Evolutionary conservation across 306 rosid genomes (phyloP), one percentile per base, ranked within the genome.

Genomic region (Adenanthera pavonina): DNA sequence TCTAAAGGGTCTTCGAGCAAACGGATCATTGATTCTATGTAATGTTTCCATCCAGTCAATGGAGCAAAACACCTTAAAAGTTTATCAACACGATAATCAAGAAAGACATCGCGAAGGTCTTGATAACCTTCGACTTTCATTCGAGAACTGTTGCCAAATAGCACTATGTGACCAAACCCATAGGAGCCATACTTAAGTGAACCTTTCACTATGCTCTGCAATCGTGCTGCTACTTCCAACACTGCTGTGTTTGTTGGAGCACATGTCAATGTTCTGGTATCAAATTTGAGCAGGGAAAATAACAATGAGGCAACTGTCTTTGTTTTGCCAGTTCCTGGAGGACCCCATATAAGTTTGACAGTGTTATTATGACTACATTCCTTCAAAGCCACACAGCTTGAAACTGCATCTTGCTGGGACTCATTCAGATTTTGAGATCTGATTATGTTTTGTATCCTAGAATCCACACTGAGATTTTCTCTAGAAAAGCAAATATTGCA

Each of bases 271-370:
- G 94, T 89, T 80, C 90, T 86, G 61, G 71, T 77, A 40, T 85
- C 78, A 8, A 72, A 48, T 68, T 38, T 81, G 19, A 83, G 88
- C 1, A 90, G 77, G 17, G 75, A 75, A 33, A 71, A 62, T 7
- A 92, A 51, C 14, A 89, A 62, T 25, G 56, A 75, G 44, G 86
- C 91, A 20, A 86, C 84, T 0, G 92, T 92, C 82, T 89, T 92
- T 10, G 97, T 92, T 83, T 90, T 90, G 1, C 91, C 94, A 2
- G 94, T 90, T 15, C 91, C 91, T 0, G 94, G 97, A 64, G 94
- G 94, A 0, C 97, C 97, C 92, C 94, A 91, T 25, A 91, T 90
- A 13, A 90, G 84, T 67, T 89, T 83, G 38, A 89, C 46, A n/a
- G 75, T 53, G 38, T 76, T 76, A 20, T 34, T 20, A 33, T 86